A percentile compares a stretch with the other conserved stretches of the same genome.
Conservation (phyloP, 768 basidiomycete genomes). For the Sporobolomyces pararoseus region DNA sequence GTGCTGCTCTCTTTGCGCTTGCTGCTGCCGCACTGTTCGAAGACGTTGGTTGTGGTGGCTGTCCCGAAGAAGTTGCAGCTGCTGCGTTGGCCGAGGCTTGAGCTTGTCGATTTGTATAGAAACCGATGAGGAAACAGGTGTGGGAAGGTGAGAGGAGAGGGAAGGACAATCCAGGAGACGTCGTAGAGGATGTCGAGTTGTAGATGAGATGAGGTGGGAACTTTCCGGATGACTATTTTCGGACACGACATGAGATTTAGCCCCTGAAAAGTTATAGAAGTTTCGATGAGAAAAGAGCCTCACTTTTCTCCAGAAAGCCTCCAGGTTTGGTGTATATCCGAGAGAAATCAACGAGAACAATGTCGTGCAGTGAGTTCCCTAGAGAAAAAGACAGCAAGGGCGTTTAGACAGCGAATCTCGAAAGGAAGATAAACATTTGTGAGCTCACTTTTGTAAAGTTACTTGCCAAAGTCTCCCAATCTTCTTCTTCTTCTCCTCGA, state of each 20-base stretch:
- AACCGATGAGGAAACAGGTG: slow-evolving; percentile 41
- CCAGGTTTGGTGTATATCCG: slow-evolving; percentile 35
- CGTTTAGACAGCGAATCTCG: too few relatives aligned
- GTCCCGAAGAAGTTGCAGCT: neutral
- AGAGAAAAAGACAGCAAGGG: too few relatives aligned
- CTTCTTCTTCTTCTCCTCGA: slow-evolving; percentile 17
- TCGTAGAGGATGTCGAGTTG: slow-evolving; percentile 12
- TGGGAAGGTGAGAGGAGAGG: slow-evolving; percentile 18
- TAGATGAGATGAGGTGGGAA: slow-evolving; percentile 39
- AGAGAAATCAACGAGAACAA: slow-evolving; percentile 39
- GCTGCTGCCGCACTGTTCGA: neutral
- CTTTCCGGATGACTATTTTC: slow-evolving; percentile 18
- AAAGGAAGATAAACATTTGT: too few relatives aligned
- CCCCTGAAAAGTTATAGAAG: too few relatives aligned
- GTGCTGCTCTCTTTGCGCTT: slow-evolving; percentile 10
- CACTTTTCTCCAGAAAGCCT: slow-evolving; percentile 34
- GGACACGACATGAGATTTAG: too few relatives aligned
- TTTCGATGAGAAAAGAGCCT: neutral
- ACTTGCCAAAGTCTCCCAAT: slow-evolving; percentile 32
- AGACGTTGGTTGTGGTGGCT: neutral
- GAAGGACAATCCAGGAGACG: slow-evolving; percentile 19
- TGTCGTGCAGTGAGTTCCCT: slow-evolving; percentile 31
- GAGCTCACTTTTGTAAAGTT: slow-evolving; percentile 33
- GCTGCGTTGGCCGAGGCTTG: neutral
- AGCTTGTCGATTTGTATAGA: slow-evolving; percentile 26